Conservation (phyloP, 148 eudicot genomes). For the Cornus florida region DNA sequence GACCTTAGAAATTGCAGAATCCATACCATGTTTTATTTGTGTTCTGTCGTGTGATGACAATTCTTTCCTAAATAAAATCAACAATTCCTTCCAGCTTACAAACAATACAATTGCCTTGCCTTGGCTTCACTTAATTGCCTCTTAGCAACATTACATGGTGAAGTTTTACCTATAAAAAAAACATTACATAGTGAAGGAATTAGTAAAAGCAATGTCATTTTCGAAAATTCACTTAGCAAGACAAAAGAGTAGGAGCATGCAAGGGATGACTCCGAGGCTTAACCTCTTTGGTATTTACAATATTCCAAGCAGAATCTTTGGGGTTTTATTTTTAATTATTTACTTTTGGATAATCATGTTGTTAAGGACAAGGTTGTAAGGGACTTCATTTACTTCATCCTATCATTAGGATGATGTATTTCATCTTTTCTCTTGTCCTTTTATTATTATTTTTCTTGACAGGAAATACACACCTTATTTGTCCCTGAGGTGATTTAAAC, state of each 20-base stretch:
- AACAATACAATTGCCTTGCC: not conserved
- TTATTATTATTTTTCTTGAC: too few relatives aligned
- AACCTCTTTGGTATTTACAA: constrained; percentile 7
- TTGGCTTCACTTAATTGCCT: not conserved
- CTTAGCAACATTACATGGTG: too few relatives aligned
- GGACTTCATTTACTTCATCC: too few relatives aligned
- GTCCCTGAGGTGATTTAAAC: too few relatives aligned
- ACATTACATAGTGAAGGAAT: too few relatives aligned
- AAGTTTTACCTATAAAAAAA: too few relatives aligned
- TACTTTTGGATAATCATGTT: not conserved
- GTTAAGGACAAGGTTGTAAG: not conserved
- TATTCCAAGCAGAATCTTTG: not conserved
- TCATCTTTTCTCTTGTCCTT: too few relatives aligned
- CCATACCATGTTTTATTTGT: constrained; percentile 15
- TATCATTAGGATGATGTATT: too few relatives aligned
- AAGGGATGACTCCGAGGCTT: constrained; percentile 6
- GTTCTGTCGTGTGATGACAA: not conserved
- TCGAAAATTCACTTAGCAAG: not conserved
- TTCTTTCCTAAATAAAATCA: not conserved
- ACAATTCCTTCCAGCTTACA: not conserved
- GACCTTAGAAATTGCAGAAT: not conserved
- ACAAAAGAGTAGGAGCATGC: not conserved
- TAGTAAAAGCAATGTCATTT: not conserved
- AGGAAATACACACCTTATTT: too few relatives aligned
- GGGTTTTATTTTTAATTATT: not conserved